Base-by-base conservation (phyloP, 1,139 yeast genomes). In the Nakaseomyces uthaithaninus region DNA sequence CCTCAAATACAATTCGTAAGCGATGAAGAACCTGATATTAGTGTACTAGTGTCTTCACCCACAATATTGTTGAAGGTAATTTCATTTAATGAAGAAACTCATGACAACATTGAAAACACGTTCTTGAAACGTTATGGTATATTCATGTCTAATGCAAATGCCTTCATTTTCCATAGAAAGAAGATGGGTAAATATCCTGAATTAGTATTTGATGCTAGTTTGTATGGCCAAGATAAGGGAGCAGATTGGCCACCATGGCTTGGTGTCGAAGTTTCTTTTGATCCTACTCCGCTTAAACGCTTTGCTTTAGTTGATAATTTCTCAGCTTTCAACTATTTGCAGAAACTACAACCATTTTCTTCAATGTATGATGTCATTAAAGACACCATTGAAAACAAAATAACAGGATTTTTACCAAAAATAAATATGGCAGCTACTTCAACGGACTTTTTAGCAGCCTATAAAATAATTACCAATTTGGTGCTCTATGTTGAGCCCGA, bases 1-100 rank as follows among this genome's bases (percentile, higher is more conserved):
- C 97, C 98, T 0, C 97, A 91, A 57, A 75, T 91, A 39, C 94
- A 89, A 56, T 60, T 89, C 17, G 79, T 81, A 45, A 72, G 84
- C 39, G 80, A 77, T 19, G 74, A 74, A 40, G 74, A 75, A 36
- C 75, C 78, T 0, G 74, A 75, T 37, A 70, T 81, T 2, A 77
- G 84, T 41, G 71, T 86, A n/a, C 60, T 86, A 41, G 65, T 86
- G 8, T 72, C 86, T 1, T 74, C 94, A 0, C 80, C 80, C 45
- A 80, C 77, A 48, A 72, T 91, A 45, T 91, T 84, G 50, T 54
- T 81, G 50, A 74, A 85, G 47, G 72, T 80, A 7, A 60, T 85
- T 15, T 67, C 76, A 1, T 75, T 75, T 48, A 75, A 71, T 42
- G 59, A 64, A 22, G 58, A 62, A 19, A 62, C 60, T 23, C 71